Base-by-base conservation (phyloP, 139 green algal species). In the Volvox reticuliferus region DNA sequence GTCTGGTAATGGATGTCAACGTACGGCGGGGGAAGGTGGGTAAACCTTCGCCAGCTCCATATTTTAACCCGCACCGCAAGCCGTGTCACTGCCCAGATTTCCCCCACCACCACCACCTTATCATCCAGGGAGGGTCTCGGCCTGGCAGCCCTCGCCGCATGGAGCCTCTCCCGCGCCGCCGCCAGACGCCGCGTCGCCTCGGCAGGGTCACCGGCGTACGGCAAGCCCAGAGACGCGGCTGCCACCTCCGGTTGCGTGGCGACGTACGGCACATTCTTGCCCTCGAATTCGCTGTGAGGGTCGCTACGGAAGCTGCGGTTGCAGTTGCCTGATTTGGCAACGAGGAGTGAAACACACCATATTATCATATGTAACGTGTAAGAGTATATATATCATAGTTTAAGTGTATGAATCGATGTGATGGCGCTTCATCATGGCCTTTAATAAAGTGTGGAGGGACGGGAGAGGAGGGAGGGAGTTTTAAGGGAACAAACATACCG, bases 251-350 rank as follows among this genome's bases (percentile, higher is more conserved):
- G 75, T 50, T 37, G 75, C 68, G 81, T 44, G 86, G 87, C 76
- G 1, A 86, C 6, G 76, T 86, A 86, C 76, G 86, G 93, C 68
- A 96, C 94, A 82, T 99, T 99, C 62, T 94, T 95, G 30, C 96
- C 97, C 0, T 17, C 50, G 86, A 99, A 99, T 92, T 99, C 97
- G 0, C 91, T 33, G 86, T 99, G 97, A 0, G 97, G 97, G 91
- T 99, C 97, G 65, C 93, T 97, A 16, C 83, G 78, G 36, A 86
- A 30, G 22, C 86, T 95, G 30, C 95, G 87, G 55, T 84, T 91
- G 91, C 96, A 97, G 91, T 97, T 97, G 90, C 96, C 95, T 91
- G 75, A 44, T 12, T 37, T 37, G 78, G 32, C 44, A 55, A 9
- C 44, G 44, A 55, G 44, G 5, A 55, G 9, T 55, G 9, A 55